Evolutionary conservation across 1,139 yeast genomes (phyloP).

Genomic region (Magnusiomyces ingens): DNA sequence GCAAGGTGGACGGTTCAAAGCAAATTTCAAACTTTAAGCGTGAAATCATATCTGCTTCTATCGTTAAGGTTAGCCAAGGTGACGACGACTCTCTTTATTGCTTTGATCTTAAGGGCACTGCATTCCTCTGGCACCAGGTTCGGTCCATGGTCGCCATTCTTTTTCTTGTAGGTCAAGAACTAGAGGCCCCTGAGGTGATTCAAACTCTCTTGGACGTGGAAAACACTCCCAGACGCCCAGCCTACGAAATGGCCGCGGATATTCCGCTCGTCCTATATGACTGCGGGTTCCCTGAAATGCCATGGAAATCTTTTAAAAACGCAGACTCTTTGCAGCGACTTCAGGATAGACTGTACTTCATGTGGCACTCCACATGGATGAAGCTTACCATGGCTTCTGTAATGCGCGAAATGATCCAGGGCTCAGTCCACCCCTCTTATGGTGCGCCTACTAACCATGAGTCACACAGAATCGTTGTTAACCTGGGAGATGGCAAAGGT

Average conservation of each 20-base stretch:
- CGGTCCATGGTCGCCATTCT: conserved; percentile 88
- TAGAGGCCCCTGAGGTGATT: conserved; percentile 57
- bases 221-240: conserved; percentile 62
- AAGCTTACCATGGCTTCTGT: conserved; percentile 31
- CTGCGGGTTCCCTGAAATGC: conserved; percentile 62
- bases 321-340: conserved; percentile 19
- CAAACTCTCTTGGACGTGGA: conserved; percentile 52
- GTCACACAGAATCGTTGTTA: conserved; percentile 18
- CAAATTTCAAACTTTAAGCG: conserved; percentile 75
- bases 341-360: conserved; percentile 23
- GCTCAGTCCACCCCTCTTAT: conserved; percentile 9
- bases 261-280: conserved; percentile 84
- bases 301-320: conserved; percentile 45
- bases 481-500: conserved; percentile 27
- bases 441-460: background rate
- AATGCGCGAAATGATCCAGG: conserved; percentile 25
- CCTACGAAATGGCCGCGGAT: conserved; percentile 86
- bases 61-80: conserved; percentile 17
- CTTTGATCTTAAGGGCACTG: conserved; percentile 78
- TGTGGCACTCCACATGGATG: conserved; percentile 33
- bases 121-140: conserved; percentile 97
- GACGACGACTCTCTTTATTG: conserved; percentile 38
- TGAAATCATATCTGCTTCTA: conserved; percentile 37
- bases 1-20: conserved; percentile 90
- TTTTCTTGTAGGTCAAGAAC: conserved; percentile 70